Conservation (phyloP, 2,329 filamentous ascomycete species). For the Pyrenophora graminea region DNA sequence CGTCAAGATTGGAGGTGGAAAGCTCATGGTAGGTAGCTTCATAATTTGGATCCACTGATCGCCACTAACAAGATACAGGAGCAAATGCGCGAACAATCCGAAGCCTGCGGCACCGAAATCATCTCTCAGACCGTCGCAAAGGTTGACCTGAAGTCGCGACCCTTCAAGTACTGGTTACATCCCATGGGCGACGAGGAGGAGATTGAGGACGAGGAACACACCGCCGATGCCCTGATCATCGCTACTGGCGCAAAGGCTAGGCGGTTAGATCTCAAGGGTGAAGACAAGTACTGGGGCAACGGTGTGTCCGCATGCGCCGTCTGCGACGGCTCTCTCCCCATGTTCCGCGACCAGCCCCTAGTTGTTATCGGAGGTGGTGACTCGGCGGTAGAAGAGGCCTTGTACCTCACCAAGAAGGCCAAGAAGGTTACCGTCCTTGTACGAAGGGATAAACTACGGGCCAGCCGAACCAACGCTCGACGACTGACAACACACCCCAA, state of each 20-base stretch:
- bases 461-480: conserved; percentile 89
- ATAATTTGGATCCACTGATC: background rate
- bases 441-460: conserved; percentile 81
- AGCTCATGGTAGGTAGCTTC: conserved; percentile 71
- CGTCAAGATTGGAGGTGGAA: conserved; percentile 81
- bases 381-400: conserved; percentile 94
- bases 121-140: conserved; percentile 89
- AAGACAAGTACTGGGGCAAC: conserved; percentile 97
- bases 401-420: conserved; percentile 97
- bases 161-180: conserved; percentile 82
- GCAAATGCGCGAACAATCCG: conserved; percentile 88
- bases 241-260: conserved; percentile 93
- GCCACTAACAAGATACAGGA: conserved; percentile 57
- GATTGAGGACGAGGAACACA: conserved; percentile 71
- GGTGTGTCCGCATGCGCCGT: conserved; percentile 96
- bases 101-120: conserved; percentile 89
- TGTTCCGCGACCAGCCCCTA: conserved; percentile 94
- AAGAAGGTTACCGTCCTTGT: conserved; percentile 94
- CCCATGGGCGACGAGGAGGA: conserved; percentile 79
- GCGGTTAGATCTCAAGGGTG: conserved; percentile 79
- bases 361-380: conserved; percentile 97
- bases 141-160: conserved; percentile 79
- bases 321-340: conserved; percentile 94
- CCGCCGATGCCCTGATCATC: conserved; percentile 89
- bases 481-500: conserved; percentile 82